Evolutionary conservation across 2,329 filamentous ascomycete genomes (phyloP), one percentile per base, ranked within the genome.

Genomic region (Rhinocladiella mackenziei): DNA sequence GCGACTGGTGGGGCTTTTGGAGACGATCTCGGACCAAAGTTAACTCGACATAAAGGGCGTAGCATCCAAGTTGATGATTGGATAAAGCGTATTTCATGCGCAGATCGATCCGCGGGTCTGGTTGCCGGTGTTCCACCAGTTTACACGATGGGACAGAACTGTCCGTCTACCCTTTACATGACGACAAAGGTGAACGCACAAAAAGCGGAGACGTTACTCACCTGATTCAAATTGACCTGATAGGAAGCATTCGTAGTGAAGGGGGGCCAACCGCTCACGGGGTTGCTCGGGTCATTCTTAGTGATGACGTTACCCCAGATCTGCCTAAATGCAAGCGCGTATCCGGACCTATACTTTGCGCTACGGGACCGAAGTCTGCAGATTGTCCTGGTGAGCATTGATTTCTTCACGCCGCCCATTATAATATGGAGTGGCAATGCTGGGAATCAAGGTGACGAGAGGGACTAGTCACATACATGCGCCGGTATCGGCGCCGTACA

Each of bases 401-500:
- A n/a, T n/a, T n/a, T n/a, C n/a, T n/a, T n/a, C n/a, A n/a, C n/a
- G n/a, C n/a, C n/a, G n/a, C n/a, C 22, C 18, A 35, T 17, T 22
- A 20, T 14, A 11, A 22, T 26, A 26, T 26, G 23, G 23, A 26
- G 8, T 26, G 23, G 23, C 23, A 26, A n/a, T 8, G n/a, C n/a
- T 26, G 23, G 23, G 23, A 26, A 8, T 26, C 23, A 8, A n/a
- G n/a, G 8, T 26, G 8, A 8, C 8, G n/a, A 17, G 14, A 11
- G 6, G 6, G 23, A 26, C 7, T 7, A 26, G 22, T 17, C 5
- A 47, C 44, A 26, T 47, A 47, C 44, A 54, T 15, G 18, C 44
- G 17, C 22, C 30, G 15, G 75, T 51, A 52, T 80, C 77, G 28
- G 66, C 57, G 4, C 71, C 74, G 53, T 80, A 77, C 11, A 76